Conservation (phyloP, 192 early-diverging fungal genomes). For the Entrophospora sp. region DNA sequence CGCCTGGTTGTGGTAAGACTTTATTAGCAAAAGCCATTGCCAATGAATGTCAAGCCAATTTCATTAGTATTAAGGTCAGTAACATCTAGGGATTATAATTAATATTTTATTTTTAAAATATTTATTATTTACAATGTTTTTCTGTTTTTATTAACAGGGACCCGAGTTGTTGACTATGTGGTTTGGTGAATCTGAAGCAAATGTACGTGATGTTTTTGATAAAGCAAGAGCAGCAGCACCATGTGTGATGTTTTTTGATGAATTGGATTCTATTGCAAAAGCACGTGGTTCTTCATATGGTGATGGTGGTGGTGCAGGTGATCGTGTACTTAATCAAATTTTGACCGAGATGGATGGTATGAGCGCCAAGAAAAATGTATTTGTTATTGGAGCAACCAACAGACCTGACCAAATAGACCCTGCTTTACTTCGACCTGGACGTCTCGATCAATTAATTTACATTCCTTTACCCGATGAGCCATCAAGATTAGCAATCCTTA, state of each 20-base stretch:
- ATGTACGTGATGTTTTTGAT: slow-evolving; percentile 98
- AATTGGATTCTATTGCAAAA: slow-evolving; percentile 97
- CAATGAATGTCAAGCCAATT: slow-evolving; percentile 99
- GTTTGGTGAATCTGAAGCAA: slow-evolving; percentile 99
- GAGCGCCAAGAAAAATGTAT: slow-evolving; percentile 99
- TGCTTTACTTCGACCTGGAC: slow-evolving; percentile 94
- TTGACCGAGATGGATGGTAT: slow-evolving; percentile 99
- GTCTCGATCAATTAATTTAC: slow-evolving; percentile 98
- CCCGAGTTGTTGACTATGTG: slow-evolving; percentile 99
- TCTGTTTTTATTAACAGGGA: too few relatives aligned
- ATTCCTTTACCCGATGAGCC: slow-evolving; percentile 87
- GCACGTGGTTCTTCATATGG: slow-evolving; percentile 73
- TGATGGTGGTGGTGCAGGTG: slow-evolving; percentile 75
- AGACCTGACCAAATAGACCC: slow-evolving; percentile 97
- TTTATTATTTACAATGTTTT: background rate
- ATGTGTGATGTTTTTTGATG: slow-evolving; percentile 99
- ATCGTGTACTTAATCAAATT: slow-evolving; percentile 98
- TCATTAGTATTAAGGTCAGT: slow-evolving; percentile 89
- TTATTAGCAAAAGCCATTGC: slow-evolving; percentile 98
- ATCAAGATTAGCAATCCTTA: slow-evolving; percentile 77
- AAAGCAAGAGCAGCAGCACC: slow-evolving; percentile 96
- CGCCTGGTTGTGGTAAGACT: slow-evolving; percentile 98
- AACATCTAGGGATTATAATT: background rate
- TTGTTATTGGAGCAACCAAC: slow-evolving; percentile 99
- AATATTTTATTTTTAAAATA: background rate